Evolutionary conservation across 306 rosid species (phyloP), one percentile per base, ranked within the genome.

Genomic region (Macrotyloma uniflorum): DNA sequence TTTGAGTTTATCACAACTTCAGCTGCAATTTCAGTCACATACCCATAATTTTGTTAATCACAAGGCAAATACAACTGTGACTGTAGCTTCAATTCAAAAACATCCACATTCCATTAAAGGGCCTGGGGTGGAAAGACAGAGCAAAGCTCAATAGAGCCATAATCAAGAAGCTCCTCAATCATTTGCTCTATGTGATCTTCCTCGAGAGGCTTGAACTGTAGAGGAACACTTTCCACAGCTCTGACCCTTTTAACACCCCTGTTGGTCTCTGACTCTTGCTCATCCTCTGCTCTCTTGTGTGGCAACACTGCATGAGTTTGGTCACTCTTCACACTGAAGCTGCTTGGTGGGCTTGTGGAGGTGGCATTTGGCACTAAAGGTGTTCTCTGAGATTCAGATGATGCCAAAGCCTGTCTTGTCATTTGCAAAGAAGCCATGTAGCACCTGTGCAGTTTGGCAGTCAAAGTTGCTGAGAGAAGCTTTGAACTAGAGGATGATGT

Each of bases 101-200:
- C 8, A 36, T 65, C 50, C 9, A 65, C 28, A 36, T 38, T 65
- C n/a, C 14, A 72, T 79, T 55, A 84, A 58, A 65, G 78, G 67
- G 82, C 11, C 26, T 75, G 72, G 9, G 80, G 53, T 65, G 87
- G 80, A 15, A 75, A 15, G 15, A 79, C 85, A 68, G 93, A 88
- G 72, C 91, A 88, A 10, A 91, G 87, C 78, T 95, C 98, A 85
- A 95, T 63, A 7, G 97, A 93, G 1, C 97, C 97, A 24, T 92
- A 90, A 82, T 95, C 81, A 68, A 92, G 88, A 33, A 95, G 70
- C 79, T 95, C 98, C 79, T 92, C 89, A 10, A 95, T 95, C 98
- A 95, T 95, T 76, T 95, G 97, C 80, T 95, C 92, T 6, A 95
- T 92, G 57, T 94, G 91, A 72, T 87, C 93, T 45, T 92, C 98